A percentile compares a stretch with the other conserved stretches of the same genome.
phyloP scores from a whole-genome alignment of 2,329 filamentous ascomycete genomes.

The Dactylellina leptospora region DNA sequence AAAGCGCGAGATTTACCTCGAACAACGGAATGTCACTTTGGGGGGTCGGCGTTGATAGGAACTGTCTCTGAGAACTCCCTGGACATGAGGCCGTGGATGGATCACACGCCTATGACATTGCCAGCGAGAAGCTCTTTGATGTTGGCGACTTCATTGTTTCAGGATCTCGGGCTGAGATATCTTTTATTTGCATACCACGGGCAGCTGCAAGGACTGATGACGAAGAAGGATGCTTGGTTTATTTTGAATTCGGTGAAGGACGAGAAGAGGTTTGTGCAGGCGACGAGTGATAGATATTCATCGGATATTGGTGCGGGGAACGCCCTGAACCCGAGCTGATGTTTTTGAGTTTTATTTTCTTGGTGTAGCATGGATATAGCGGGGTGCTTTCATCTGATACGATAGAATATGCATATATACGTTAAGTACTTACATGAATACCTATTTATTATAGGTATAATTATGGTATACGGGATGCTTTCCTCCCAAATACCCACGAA shows the following conservation, averaged over 20 bases:
- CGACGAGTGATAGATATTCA: conserved; percentile 53
- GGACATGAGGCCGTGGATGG: conserved; percentile 96
- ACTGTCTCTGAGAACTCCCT: conserved; percentile 63
- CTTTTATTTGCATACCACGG: conserved; percentile 86
- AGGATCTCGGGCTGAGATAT: conserved; percentile 90
- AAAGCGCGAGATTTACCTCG: conserved; percentile 66
- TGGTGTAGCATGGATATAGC: neutral
- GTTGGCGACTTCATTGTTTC: conserved; percentile 91
- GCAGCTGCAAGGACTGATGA: conserved; percentile 81
- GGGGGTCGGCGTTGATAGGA: conserved; percentile 68
- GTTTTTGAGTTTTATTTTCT: too few relatives aligned
- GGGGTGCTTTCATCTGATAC: too few relatives aligned
- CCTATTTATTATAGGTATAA: too few relatives aligned
- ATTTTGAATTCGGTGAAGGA: conserved; percentile 81
- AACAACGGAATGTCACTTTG: conserved; percentile 72
- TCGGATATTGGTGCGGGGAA: conserved; percentile 23
- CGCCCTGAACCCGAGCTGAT: conserved; percentile 2
- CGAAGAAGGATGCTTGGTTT: conserved; percentile 98
- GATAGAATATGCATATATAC: too few relatives aligned
- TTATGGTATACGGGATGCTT: too few relatives aligned
- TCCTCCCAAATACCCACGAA: too few relatives aligned
- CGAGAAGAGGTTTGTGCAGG: conserved; percentile 62
- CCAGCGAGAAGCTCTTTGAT: conserved; percentile 78
- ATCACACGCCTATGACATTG: conserved; percentile 93
- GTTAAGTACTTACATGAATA: too few relatives aligned